A percentile compares a stretch with the other conserved stretches of the same genome.
Evolutionary conservation across 2,329 filamentous ascomycete genomes (phyloP).

Genomic region (Penicillium hordei): DNA sequence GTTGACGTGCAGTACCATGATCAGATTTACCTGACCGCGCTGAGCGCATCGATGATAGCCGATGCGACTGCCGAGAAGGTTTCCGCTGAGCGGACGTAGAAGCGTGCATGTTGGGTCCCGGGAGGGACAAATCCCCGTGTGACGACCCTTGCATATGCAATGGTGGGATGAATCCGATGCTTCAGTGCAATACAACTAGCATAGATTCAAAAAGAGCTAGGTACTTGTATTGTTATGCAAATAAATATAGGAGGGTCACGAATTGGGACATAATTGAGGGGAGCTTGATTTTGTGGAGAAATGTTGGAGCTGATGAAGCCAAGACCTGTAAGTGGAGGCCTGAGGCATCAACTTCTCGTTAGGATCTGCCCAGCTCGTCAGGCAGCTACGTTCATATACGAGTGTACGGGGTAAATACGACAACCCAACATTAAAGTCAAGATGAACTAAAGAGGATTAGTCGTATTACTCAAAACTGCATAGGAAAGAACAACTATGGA

Average conservation of each 20-base stretch:
- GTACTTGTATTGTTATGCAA: neutral
- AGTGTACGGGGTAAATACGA: neutral
- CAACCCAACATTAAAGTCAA: neutral
- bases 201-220: neutral
- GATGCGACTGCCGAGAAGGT: slow-evolving; percentile 28
- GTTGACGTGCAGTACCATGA: slow-evolving; percentile 12
- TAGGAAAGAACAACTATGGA: neutral
- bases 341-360: slow-evolving; percentile 6
- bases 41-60: slow-evolving; percentile 23
- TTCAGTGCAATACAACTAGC: neutral
- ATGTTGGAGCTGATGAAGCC: slow-evolving; percentile 13
- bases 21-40: slow-evolving; percentile 17
- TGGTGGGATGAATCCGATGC: neutral
- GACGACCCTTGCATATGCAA: slow-evolving; percentile 18
- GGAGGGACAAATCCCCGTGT: slow-evolving; percentile 25
- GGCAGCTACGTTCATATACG: neutral
- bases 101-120: slow-evolving; percentile 31
- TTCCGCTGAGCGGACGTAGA: slow-evolving; percentile 28
- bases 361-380: neutral
- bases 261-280: neutral
- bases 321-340: slow-evolving; percentile 14
- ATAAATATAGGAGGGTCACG: neutral
- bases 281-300: slow-evolving; percentile 16
- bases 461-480: slow-evolving; percentile 13
- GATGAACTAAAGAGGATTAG: neutral